Evolutionary conservation across 768 basidiomycete species (phyloP), one percentile per base, ranked within the genome.

Genomic region (Naganishia friedmannii): DNA sequence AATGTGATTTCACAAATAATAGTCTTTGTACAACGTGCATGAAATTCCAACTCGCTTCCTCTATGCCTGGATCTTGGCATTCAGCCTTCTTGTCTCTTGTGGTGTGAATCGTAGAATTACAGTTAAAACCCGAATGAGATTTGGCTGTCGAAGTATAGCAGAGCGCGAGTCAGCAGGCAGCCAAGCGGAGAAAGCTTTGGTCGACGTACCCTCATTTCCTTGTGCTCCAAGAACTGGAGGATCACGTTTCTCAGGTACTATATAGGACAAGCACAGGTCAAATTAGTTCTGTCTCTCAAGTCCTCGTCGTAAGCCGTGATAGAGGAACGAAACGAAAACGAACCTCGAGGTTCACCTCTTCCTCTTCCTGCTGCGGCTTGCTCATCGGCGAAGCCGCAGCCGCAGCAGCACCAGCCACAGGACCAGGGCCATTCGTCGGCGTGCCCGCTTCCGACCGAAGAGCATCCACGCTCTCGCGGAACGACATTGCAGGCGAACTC

Each of bases 181-280:
- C 15, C 42, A 28, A 26, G 57, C 4, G 34, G 6, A 39, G 10
- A 34, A 46, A 2, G 32, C 46, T 67, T 8, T 65, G 17, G 55
- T n/a, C 19, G 9, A 83, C 91, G 79, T 77, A 93, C 93, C 82
- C 96, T 86, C 93, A 97, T 97, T 80, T 98, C 93, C 79, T 95
- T 93, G 82, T 97, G 91, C 79, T 99, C 96, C 60, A 99, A 84
- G 83, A 99, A 99, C 79, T 98, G 96, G 55, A 99, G 80, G 68
- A 98, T 92, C 37, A 98, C 90, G 80, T 98, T 98, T 69, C 96
- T 86, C 55, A 99, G 81, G 81, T 99, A 99, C 82, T 82, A 66
- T 19, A 12, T n/a, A 29, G 32, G 3, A 9, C 19, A 10, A 63
- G 46, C 23, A 7, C 15, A 29, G 23, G 7, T 13, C 7, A 26